Evolutionary conservation across 2,329 filamentous ascomycete genomes (phyloP).

Genomic region (Cladosporium sp.): DNA sequence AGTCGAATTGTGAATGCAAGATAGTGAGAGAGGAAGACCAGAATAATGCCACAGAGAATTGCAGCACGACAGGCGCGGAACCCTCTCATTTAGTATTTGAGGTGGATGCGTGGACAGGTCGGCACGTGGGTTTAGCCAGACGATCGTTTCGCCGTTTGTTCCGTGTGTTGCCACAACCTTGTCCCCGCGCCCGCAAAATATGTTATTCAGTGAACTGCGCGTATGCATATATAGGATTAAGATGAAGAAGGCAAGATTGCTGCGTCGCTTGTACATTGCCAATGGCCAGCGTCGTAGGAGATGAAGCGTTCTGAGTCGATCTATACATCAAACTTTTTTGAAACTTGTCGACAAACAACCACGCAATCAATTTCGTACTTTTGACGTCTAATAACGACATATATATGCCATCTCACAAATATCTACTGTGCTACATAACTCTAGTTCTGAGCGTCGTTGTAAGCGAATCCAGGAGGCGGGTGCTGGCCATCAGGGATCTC

Average conservation of each 20-base stretch:
- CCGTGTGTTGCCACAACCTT: background rate
- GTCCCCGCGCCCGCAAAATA: constrained; percentile 5
- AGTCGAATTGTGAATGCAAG: too few relatives aligned
- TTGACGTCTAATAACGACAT: background rate
- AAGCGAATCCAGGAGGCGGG: constrained; percentile 8
- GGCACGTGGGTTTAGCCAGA: background rate
- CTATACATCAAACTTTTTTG: too few relatives aligned
- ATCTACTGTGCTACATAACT: background rate
- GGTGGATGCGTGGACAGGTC: background rate
- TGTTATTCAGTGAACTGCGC: background rate
- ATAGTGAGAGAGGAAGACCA: too few relatives aligned
- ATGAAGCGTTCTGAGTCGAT: too few relatives aligned
- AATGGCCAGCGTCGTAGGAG: too few relatives aligned
- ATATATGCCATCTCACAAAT: background rate
- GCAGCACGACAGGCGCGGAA: background rate
- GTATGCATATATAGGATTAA: too few relatives aligned
- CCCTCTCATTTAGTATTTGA: background rate
- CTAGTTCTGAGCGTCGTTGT: constrained; percentile 11
- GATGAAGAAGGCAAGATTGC: too few relatives aligned
- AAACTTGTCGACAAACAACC: too few relatives aligned
- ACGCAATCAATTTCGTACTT: background rate
- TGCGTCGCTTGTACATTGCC: too few relatives aligned
- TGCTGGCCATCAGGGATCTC: constrained; percentile 32
- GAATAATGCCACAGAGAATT: too few relatives aligned
- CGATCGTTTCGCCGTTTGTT: background rate